These are phyloP conservation scores for Phyllosticta citrichinensis DNA, from an alignment of 2,329 filamentous ascomycete genomes.

Conservation along the genomic window DNA sequence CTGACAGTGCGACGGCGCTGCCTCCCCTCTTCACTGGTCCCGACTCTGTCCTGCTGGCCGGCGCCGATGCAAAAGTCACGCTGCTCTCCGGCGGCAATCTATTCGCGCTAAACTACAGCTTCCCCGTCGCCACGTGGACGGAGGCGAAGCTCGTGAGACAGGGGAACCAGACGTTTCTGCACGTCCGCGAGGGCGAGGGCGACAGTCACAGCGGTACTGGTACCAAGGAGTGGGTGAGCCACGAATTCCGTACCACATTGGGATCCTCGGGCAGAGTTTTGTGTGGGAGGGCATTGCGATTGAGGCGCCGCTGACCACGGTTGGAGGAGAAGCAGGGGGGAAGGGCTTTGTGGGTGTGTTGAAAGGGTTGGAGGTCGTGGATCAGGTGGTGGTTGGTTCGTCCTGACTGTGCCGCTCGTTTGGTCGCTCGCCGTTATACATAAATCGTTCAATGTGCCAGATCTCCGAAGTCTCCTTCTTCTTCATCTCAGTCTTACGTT, in stretches of 20 bases:
- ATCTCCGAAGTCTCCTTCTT: too few relatives aligned
- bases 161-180: slow-evolving; percentile 28
- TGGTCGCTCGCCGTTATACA: too few relatives aligned
- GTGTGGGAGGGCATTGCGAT: slow-evolving; percentile 37
- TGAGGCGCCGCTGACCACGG: slow-evolving; percentile 34
- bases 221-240: slow-evolving; percentile 13
- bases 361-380: background rate
- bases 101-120: slow-evolving; percentile 32
- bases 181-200: slow-evolving; percentile 14
- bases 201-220: slow-evolving; percentile 10
- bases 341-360: slow-evolving; percentile 7
- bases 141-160: slow-evolving; percentile 26
- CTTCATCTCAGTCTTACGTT: too few relatives aligned
- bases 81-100: slow-evolving; percentile 30
- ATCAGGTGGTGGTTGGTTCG: too few relatives aligned
- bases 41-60: slow-evolving; percentile 32
- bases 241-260: slow-evolving; percentile 35
- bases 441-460: too few relatives aligned
- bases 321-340: slow-evolving; percentile 25
- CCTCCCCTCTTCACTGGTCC: slow-evolving; percentile 29
- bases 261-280: slow-evolving; percentile 32
- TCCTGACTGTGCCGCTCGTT: too few relatives aligned
- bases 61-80: slow-evolving; percentile 23
- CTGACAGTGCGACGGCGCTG: too few relatives aligned
- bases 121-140: slow-evolving; percentile 30